A percentile compares a stretch with the other conserved stretches of the same genome.
Evolutionary conservation across 306 rosid species (phyloP).

Genomic region (Prunus salicina): DNA sequence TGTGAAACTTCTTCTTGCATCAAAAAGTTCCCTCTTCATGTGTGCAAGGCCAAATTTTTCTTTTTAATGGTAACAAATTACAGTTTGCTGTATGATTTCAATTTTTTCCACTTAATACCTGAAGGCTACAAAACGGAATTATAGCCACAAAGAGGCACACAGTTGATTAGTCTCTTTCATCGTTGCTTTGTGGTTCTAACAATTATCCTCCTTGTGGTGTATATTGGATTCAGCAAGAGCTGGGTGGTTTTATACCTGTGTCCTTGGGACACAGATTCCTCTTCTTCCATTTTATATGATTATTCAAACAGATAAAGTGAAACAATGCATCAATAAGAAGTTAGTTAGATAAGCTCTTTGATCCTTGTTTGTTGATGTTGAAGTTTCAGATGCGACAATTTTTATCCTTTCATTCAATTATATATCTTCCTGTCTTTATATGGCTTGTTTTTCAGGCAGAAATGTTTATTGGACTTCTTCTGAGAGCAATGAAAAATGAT

Average conservation of each 20-base stretch:
- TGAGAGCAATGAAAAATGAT: slow-evolving; percentile 91
- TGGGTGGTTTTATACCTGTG: neutral
- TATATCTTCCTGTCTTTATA: neutral
- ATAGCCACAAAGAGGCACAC: neutral
- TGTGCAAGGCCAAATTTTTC: neutral
- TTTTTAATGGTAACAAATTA: neutral
- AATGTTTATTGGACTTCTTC: slow-evolving; percentile 87
- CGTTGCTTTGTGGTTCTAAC: neutral
- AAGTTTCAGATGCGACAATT: neutral
- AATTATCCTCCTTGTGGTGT: neutral
- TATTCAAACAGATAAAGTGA: neutral
- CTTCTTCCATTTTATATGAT: neutral
- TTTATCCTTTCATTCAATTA: slow-evolving; percentile 1
- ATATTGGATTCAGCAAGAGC: neutral
- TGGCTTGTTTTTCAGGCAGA: slow-evolving; percentile 58
- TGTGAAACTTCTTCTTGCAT: neutral
- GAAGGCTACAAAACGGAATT: neutral
- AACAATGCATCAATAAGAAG: too few species aligned
- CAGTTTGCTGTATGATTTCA: neutral
- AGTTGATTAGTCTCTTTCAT: neutral
- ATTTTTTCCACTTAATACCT: too few species aligned
- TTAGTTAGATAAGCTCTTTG: neutral
- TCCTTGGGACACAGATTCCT: too few species aligned
- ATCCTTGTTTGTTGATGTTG: neutral
- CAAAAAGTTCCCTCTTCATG: neutral